Conservation (phyloP, 306 rosid species). For the Rosa lucieae region DNA sequence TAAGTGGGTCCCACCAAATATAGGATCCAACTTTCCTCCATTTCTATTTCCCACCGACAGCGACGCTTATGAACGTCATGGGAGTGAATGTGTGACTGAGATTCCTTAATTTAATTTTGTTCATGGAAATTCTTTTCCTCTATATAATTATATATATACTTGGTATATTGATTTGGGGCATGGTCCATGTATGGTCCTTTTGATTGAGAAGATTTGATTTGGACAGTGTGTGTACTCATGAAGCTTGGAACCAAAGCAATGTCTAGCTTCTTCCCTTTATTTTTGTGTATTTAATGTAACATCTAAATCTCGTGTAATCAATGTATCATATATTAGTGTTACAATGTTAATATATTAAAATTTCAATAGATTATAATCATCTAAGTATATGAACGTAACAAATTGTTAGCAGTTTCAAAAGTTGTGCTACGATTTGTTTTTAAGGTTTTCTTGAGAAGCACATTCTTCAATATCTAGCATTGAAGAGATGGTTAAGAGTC, state of each 20-base stretch:
- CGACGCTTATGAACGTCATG: neutral
- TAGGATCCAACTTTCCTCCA: neutral
- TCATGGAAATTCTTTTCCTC: neutral
- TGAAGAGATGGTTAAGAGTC: no score
- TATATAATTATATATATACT: neutral
- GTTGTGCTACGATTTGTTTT: no score
- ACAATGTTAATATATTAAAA: neutral
- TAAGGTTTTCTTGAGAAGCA: no score
- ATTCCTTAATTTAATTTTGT: neutral
- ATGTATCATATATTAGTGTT: neutral
- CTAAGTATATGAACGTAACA: neutral
- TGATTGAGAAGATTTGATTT: conserved; percentile 12
- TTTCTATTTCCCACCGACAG: conserved; percentile 5
- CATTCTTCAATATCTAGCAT: no score
- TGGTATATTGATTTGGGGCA: neutral
- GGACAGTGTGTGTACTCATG: conserved; percentile 5
- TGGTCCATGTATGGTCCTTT: conserved; percentile 7
- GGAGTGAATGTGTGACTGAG: conserved; percentile 4
- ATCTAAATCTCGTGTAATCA: neutral
- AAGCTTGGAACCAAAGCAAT: conserved; percentile 12
- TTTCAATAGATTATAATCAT: no score
- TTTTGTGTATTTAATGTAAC: neutral
- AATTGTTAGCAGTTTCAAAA: no score
- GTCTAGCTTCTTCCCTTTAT: neutral
- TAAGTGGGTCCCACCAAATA: neutral